These are phyloP conservation scores for Moricandia moricandioides DNA, from an alignment of 345 rosid species.

Conservation along the genomic window DNA sequence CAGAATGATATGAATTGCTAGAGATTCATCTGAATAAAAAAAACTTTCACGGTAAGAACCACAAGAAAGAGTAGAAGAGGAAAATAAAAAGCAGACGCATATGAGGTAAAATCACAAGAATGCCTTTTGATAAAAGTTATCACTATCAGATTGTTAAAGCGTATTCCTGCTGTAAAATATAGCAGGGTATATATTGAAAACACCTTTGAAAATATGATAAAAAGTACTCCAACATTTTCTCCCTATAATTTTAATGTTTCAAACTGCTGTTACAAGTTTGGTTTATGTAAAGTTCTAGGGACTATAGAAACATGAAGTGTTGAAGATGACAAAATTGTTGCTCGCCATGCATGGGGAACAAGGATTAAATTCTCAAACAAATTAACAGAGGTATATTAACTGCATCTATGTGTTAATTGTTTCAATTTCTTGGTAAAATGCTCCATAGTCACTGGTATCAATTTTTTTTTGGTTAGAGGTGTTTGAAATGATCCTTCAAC, in stretches of 20 bases:
- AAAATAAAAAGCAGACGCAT: not conserved
- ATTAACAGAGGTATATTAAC: not conserved
- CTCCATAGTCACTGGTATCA: not conserved
- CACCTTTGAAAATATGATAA: not conserved
- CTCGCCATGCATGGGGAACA: too few species aligned
- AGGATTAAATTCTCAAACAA: not conserved
- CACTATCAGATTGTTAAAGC: not conserved
- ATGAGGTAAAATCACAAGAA: not conserved
- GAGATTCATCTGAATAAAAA: too few species aligned
- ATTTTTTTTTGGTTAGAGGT: not conserved
- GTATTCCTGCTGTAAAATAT: too few species aligned
- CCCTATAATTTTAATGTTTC: not conserved
- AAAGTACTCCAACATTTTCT: not conserved
- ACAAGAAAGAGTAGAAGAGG: too few species aligned
- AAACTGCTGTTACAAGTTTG: not conserved
- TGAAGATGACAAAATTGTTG: too few species aligned
- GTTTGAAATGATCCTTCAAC: not conserved
- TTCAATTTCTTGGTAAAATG: not conserved
- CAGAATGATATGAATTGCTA: too few species aligned
- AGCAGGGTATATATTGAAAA: not conserved
- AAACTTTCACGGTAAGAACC: too few species aligned
- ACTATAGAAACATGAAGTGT: too few species aligned
- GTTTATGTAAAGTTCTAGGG: not conserved
- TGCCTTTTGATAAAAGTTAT: not conserved
- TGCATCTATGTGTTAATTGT: not conserved